Base-by-base conservation (phyloP, 208 protist genomes). In the Crithidia sp. region DNA sequence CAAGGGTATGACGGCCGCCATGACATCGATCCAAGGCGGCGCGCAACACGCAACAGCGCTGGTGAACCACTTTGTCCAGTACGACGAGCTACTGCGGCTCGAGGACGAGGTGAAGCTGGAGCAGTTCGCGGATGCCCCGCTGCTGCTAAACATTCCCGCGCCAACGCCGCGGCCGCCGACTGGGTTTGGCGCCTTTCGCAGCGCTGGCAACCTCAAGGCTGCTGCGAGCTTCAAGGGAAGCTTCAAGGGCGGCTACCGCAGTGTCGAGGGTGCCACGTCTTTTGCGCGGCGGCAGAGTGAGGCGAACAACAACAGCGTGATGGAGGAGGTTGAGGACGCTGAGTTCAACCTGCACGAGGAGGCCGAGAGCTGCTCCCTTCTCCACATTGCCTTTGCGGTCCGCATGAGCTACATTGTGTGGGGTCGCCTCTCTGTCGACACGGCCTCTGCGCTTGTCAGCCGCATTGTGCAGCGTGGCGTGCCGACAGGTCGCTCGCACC, bases 401-500 rank as follows among this genome's bases (percentile, higher is more conserved):
- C 81, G 91, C 54, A 90, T 92, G 87, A 87, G 76, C 9, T 94
- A 91, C 72, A 70, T 92, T 53, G 82, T 95, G n/a, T 95, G 91
- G 91, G 88, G 88, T 63, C 65, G 65, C 49, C 57, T 86, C 45
- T 61, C 71, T 36, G 44, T 41, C 39, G 44, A 49, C 49, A 70
- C 57, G 5, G 52, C 63, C 62, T 55, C 60, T 6, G 69, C 62
- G 39, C 37, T 68, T 41, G 63, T 74, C 17, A 49, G 64, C 44
- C 55, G 73, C 36, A 52, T 71, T 13, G 62, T 76, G 13, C 62
- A 66, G 58, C 56, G 67, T 9, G 54, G 17, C 7, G 66, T 71
- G 37, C 69, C 76, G 8, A 53, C 49, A n/a, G 49, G 56, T 55
- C 54, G 68, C 47, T 76, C 43, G 41, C 36, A 13, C 3, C 0